Evolutionary conservation across 148 eudicot species (phyloP), one percentile per base, ranked within the genome.

Genomic region (Talinum fruticosum): DNA sequence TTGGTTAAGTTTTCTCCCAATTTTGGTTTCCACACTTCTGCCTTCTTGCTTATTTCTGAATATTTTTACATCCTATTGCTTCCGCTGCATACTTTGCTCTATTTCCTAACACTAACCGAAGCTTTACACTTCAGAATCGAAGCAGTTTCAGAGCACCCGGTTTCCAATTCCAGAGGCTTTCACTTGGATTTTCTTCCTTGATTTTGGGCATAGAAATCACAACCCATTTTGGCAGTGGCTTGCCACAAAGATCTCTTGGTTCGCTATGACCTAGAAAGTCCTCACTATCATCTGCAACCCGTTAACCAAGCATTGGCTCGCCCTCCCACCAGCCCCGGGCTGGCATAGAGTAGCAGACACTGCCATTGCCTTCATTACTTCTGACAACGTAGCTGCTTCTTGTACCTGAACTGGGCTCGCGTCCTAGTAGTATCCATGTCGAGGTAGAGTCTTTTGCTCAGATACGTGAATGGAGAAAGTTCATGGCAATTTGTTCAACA

Each of bases 251-350:
- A 82, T 64, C 61, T 82, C 23, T 71, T 82, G 35, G 73, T 82
- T 36, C 79, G 76, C 14, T 82, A 75, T 66, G 62, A 79, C 49
- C 41, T 75, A 4, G 75, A 79, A 75, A 36, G 69, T 37, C 67
- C 71, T 65, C 4, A 79, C 79, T 32, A 75, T 79, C 64, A 26
- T 79, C 54, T 83, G 85, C 69, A 83, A 79, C 23, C 85, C 85
- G 2, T 53, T 79, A 37, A 83, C 82, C 14, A 72, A 72, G 41
- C 80, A 83, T 34, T 83, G 85, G 85, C 70, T 79, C 21, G 70
- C 54, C 5, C 69, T 76, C 45, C 85, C 85, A n/a, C 73, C 72
- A 29, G 65, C 81, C 3, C 10, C 23, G 10, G 72, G 82, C 14
- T 62, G 72, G 16, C 82, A 75, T 54, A 69, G 68, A 65, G 72